phyloP scores from a whole-genome alignment of 768 basidiomycete genomes.

The Leucogyrophana mollusca region DNA sequence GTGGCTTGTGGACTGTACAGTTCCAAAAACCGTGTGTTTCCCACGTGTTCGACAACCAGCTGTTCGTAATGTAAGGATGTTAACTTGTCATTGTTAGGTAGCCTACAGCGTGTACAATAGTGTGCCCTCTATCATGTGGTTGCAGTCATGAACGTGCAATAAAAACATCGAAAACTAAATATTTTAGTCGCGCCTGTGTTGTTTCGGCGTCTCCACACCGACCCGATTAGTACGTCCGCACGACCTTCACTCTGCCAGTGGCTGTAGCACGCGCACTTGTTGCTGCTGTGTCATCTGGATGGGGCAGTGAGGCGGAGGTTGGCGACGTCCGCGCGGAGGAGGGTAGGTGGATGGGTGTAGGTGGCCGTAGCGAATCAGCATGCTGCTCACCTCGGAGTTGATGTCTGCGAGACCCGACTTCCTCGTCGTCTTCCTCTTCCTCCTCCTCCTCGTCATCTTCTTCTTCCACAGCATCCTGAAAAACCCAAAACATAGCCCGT shows the following conservation, averaged over 20 bases:
- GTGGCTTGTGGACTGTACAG: slow-evolving; percentile 64
- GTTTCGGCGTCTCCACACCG: neutral
- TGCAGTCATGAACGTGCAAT: slow-evolving; percentile 5
- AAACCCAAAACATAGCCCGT: slow-evolving; percentile 11
- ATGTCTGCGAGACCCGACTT: slow-evolving; percentile 22
- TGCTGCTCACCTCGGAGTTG: slow-evolving; percentile 36
- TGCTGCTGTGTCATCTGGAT: slow-evolving; percentile 36
- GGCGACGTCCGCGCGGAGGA: slow-evolving; percentile 52
- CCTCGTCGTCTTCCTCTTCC: slow-evolving; percentile 38
- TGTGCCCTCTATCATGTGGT: slow-evolving; percentile 3
- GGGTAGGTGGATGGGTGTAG: slow-evolving; percentile 40
- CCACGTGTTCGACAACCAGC: slow-evolving; percentile 14
- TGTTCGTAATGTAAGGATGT: slow-evolving; percentile 1
- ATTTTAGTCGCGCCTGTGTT: slow-evolving; percentile 8
- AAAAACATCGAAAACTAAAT: slow-evolving; percentile 23
- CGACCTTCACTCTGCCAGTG: slow-evolving; percentile 48
- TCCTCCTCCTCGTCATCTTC: slow-evolving; percentile 63
- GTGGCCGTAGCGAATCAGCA: slow-evolving; percentile 33
- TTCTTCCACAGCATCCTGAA: slow-evolving; percentile 51
- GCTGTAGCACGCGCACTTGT: slow-evolving; percentile 16
- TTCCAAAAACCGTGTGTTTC: slow-evolving; percentile 25
- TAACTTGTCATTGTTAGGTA: neutral
- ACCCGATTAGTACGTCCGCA: slow-evolving; percentile 43
- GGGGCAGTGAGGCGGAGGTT: slow-evolving; percentile 46
- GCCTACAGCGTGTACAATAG: slow-evolving; percentile 6